These are phyloP conservation scores for Teratosphaeria pseudoeucalypti DNA, from an alignment of 2,329 filamentous ascomycete species.

Conservation along the genomic window DNA sequence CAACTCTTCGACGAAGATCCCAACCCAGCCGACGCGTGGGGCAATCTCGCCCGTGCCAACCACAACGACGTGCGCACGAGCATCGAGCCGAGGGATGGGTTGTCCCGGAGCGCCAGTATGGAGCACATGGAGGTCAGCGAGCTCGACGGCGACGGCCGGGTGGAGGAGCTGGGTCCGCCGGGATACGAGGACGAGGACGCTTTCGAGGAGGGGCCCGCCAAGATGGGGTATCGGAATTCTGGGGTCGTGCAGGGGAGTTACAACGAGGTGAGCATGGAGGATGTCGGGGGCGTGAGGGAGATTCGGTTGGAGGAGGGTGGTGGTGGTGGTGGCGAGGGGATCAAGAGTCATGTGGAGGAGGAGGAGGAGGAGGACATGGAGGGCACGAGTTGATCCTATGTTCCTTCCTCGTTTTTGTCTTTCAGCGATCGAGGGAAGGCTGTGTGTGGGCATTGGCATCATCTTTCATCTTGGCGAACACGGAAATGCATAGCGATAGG, in stretches of 20 bases:
- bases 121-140: slow-evolving; percentile 5
- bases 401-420: neutral
- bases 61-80: neutral
- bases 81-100: neutral
- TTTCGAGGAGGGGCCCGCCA: slow-evolving; percentile 1
- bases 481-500: neutral
- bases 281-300: slow-evolving; percentile 2
- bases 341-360: neutral
- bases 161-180: neutral
- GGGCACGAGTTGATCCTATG: neutral
- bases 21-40: neutral
- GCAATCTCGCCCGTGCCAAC: neutral
- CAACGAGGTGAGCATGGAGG: neutral
- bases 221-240: neutral
- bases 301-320: neutral
- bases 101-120: neutral
- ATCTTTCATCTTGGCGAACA: too few relatives aligned
- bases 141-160: neutral
- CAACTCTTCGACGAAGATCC: neutral
- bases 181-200: slow-evolving; percentile 4
- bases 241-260: neutral
- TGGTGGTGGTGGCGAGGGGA: neutral
- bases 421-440: neutral
- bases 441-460: neutral
- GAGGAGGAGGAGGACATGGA: neutral